Conservation (phyloP, 140 eudicot genomes). For the Senecio squalidus region DNA sequence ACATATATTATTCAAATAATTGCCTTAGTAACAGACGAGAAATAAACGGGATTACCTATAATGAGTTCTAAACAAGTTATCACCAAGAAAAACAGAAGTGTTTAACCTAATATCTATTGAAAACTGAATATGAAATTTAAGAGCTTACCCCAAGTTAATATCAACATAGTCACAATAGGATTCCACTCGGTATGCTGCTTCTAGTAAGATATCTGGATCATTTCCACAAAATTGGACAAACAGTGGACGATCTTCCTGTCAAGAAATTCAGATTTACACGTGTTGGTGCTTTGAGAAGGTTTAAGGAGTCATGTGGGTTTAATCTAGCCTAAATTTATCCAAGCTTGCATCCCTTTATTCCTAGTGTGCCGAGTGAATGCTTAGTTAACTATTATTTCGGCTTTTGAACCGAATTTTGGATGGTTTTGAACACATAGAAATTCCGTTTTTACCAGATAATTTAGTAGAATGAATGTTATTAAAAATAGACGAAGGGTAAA, state of each 20-base stretch:
- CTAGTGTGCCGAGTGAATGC: too few relatives aligned
- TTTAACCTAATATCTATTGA: neutral
- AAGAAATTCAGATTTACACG: slow-evolving; percentile 11
- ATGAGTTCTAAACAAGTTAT: neutral
- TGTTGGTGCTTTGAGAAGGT: too few relatives aligned
- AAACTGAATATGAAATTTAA: neutral
- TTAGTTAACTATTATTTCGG: too few relatives aligned
- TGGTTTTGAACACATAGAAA: too few relatives aligned
- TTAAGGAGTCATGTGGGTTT: too few relatives aligned
- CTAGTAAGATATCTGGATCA: slow-evolving; percentile 79
- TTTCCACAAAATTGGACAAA: slow-evolving; percentile 95
- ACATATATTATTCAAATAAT: neutral
- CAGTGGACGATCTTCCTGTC: slow-evolving; percentile 95
- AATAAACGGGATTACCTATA: neutral
- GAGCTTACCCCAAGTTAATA: slow-evolving; percentile 78
- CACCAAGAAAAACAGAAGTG: neutral
- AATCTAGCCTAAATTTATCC: too few relatives aligned
- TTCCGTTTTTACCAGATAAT: too few relatives aligned
- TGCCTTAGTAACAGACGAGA: neutral
- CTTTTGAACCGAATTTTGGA: too few relatives aligned
- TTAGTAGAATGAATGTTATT: too few relatives aligned
- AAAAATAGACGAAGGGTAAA: too few relatives aligned
- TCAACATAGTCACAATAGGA: slow-evolving; percentile 93
- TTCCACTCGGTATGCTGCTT: slow-evolving; percentile 86
- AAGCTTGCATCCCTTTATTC: too few relatives aligned